Percentiles rank a stretch among this genome's conserved stretches.
Evolutionary conservation across 306 rosid species (phyloP).

Genomic region (Bauhinia variegata): DNA sequence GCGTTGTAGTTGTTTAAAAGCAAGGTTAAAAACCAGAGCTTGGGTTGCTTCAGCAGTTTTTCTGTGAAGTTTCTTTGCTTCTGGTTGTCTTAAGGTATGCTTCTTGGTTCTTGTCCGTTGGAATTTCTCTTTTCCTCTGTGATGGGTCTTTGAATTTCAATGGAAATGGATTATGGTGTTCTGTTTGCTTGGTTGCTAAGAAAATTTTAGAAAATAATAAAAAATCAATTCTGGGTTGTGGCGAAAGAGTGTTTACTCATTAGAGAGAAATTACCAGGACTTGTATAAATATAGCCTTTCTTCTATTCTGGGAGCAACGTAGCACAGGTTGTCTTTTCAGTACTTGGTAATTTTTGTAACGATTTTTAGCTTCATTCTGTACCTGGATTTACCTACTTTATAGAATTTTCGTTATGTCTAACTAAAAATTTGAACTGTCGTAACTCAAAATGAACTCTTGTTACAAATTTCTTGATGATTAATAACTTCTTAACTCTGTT

Average conservation of each 20-base stretch:
- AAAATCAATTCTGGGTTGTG: neutral
- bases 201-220: conserved; percentile 14
- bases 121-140: neutral
- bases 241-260: conserved; percentile 1
- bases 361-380: conserved; percentile 38
- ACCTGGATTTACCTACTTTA: conserved; percentile 30
- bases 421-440: conserved; percentile 6
- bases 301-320: conserved; percentile 23
- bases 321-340: conserved; percentile 39
- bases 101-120: neutral
- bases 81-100: conserved; percentile 41
- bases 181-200: conserved; percentile 35
- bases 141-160: conserved; percentile 26
- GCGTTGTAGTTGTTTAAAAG: conserved; percentile 34
- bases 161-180: conserved; percentile 20
- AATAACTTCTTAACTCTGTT: neutral
- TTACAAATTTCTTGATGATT: conserved; percentile 30
- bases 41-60: neutral
- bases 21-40: conserved; percentile 20
- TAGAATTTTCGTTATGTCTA: conserved; percentile 24
- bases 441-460: conserved; percentile 18
- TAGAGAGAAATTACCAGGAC: conserved; percentile 2
- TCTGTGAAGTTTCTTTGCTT: conserved; percentile 21
- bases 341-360: conserved; percentile 40
- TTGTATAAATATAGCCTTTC: neutral